These are phyloP conservation scores for Tuber umbilicatum DNA, from an alignment of 495 filamentous ascomycete species.

Conservation along the genomic window DNA sequence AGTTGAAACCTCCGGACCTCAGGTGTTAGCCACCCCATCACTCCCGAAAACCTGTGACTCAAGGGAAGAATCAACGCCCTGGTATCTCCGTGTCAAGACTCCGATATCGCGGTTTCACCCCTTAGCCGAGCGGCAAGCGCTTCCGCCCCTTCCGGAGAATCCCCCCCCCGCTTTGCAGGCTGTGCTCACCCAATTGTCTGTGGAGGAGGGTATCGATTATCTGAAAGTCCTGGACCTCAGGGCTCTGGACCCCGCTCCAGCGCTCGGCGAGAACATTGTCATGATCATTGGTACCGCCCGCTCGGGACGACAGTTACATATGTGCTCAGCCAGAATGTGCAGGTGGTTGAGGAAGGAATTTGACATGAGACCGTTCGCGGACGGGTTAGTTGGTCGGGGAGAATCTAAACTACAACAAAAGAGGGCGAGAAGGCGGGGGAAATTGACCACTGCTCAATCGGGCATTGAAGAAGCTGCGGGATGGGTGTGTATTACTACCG, in stretches of 20 bases:
- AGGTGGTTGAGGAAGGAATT: conserved; percentile 72
- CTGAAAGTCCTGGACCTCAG: conserved; percentile 75
- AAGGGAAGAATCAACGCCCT: conserved; percentile 51
- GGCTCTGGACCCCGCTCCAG: conserved; percentile 72
- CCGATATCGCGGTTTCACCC: conserved; percentile 44
- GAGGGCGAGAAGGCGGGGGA: conserved; percentile 69
- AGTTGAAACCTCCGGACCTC: not conserved
- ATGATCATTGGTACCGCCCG: conserved; percentile 93
- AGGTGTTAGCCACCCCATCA: not conserved
- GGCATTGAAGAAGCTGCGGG: conserved; percentile 62
- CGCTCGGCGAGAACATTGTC: conserved; percentile 75
- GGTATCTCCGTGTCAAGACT: conserved; percentile 76
- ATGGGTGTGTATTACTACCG: conserved; percentile 92
- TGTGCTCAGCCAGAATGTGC: conserved; percentile 80
- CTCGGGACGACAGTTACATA: conserved; percentile 86
- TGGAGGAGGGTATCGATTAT: conserved; percentile 75
- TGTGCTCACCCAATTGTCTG: conserved; percentile 69
- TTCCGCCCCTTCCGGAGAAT: conserved; percentile 69
- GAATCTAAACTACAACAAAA: conserved; percentile 82
- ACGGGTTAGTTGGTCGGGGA: conserved; percentile 81
- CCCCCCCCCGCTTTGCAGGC: conserved; percentile 65
- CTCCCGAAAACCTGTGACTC: not conserved
- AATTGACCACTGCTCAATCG: conserved; percentile 57
- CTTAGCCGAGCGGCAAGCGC: conserved; percentile 54
- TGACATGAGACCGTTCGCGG: conserved; percentile 66